These are phyloP conservation scores for Solanum chiquidenum DNA, from an alignment of 257 asterid species.

Conservation along the genomic window DNA sequence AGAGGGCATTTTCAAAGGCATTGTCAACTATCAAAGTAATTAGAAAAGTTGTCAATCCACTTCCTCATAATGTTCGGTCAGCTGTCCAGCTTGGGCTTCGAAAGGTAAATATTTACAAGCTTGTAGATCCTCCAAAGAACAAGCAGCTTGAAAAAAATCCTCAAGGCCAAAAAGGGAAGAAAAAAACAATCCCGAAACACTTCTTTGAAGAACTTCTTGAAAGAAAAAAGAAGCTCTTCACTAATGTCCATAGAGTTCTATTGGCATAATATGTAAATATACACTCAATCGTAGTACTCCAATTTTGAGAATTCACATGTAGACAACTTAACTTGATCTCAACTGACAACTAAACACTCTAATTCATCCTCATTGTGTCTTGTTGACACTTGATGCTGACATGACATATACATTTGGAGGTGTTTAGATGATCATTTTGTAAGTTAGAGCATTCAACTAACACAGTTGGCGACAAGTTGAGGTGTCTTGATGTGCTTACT, in stretches of 20 bases:
- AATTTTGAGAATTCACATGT: neutral
- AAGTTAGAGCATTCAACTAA: neutral
- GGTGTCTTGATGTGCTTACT: neutral
- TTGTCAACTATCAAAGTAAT: neutral
- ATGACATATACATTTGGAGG: neutral
- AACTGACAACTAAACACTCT: neutral
- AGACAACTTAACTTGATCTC: neutral
- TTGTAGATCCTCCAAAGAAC: neutral
- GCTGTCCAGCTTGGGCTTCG: neutral
- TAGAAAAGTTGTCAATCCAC: neutral
- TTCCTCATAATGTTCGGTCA: neutral
- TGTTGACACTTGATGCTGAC: neutral
- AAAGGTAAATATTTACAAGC: neutral
- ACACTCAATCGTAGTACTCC: neutral
- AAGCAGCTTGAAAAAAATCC: neutral
- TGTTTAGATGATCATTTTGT: neutral
- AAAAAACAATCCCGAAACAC: neutral
- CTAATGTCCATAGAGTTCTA: too few relatives aligned
- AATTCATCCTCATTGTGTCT: neutral
- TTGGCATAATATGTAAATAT: too few relatives aligned
- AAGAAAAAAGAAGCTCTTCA: neutral
- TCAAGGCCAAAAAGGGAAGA: neutral
- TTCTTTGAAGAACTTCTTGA: neutral
- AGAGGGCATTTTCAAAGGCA: neutral
- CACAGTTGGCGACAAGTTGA: neutral